Conservation (phyloP, 2,329 filamentous ascomycete species). For the Phialophora expanda region DNA sequence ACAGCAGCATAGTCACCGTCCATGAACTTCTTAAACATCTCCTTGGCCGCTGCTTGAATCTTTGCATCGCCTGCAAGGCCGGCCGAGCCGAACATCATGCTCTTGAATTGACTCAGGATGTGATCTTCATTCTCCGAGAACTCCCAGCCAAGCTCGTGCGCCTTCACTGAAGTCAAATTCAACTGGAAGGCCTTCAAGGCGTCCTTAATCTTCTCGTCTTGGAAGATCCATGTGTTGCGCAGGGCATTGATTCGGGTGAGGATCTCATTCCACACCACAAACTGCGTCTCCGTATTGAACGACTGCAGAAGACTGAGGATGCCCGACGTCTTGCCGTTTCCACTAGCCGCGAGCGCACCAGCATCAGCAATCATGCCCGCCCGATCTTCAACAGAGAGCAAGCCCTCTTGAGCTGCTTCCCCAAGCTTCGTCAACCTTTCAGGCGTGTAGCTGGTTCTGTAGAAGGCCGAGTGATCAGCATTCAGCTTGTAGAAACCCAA, state of each 20-base stretch:
- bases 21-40: constrained; percentile 87
- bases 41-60: constrained; percentile 78
- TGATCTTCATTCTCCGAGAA: constrained; percentile 86
- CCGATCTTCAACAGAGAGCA: constrained; percentile 85
- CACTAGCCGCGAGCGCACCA: constrained; percentile 83
- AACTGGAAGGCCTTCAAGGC: constrained; percentile 83
- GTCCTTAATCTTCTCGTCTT: constrained; percentile 72
- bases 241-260: constrained; percentile 77
- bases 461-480: constrained; percentile 90
- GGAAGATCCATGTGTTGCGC: constrained; percentile 85
- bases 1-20: constrained; percentile 79
- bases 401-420: constrained; percentile 77
- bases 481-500: constrained; percentile 96
- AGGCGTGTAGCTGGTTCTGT: constrained; percentile 84
- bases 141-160: constrained; percentile 85
- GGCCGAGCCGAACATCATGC: constrained; percentile 82
- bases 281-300: constrained; percentile 80
- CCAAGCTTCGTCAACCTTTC: constrained; percentile 87
- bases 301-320: constrained; percentile 83
- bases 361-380: constrained; percentile 95
- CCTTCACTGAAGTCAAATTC: constrained; percentile 75
- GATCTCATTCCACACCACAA: constrained; percentile 95
- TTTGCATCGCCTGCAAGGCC: constrained; percentile 79
- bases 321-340: constrained; percentile 91
- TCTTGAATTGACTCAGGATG: constrained; percentile 93